These are phyloP conservation scores for Penicillium sp. DNA, from an alignment of 2,329 filamentous ascomycete species.

Conservation along the genomic window DNA sequence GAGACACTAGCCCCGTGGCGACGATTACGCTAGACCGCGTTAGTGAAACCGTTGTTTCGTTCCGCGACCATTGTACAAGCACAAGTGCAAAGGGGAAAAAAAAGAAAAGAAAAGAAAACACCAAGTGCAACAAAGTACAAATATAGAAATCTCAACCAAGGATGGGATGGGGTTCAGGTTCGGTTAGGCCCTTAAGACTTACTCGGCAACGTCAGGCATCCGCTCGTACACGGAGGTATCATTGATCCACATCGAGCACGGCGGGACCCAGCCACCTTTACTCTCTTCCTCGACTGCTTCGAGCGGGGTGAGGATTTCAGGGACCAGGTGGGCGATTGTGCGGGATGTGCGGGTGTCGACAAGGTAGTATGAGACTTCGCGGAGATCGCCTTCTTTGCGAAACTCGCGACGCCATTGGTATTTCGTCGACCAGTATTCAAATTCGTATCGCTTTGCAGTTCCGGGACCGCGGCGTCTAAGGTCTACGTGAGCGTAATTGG, in stretches of 20 bases:
- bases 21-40: constrained; percentile 67
- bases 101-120: no score
- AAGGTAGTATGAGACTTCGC: constrained; percentile 75
- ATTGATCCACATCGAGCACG: constrained; percentile 86
- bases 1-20: constrained; percentile 80
- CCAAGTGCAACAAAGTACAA: neutral
- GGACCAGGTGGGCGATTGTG: constrained; percentile 79
- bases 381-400: constrained; percentile 63
- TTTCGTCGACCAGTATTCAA: constrained; percentile 85
- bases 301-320: constrained; percentile 69
- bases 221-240: constrained; percentile 68
- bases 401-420: constrained; percentile 80
- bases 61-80: neutral
- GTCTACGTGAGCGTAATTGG: constrained; percentile 92
- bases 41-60: neutral
- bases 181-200: constrained; percentile 43
- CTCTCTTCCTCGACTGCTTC: constrained; percentile 69
- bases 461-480: constrained; percentile 67
- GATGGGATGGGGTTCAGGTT: neutral
- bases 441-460: constrained; percentile 75
- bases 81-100: neutral
- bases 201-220: constrained; percentile 83
- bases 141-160: neutral
- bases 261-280: constrained; percentile 86
- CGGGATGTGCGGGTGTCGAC: constrained; percentile 63